These are phyloP conservation scores for Letharia lupina DNA, from an alignment of 495 filamentous ascomycete genomes.

Conservation along the genomic window DNA sequence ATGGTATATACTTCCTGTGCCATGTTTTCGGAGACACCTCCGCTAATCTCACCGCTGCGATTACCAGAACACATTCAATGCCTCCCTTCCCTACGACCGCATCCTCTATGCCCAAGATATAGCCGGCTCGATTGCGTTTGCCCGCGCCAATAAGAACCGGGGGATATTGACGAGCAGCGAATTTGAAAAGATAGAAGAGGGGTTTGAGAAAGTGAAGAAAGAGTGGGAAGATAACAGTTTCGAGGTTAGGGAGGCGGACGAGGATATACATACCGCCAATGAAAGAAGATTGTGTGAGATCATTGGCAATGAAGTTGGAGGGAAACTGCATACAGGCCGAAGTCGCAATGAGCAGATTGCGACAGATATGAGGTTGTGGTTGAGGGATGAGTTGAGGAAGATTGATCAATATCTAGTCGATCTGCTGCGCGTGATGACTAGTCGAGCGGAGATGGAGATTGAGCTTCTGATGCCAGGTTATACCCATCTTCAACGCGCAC, in stretches of 20 bases:
- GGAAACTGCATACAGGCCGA: slow-evolving; percentile 87
- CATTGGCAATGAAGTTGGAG: slow-evolving; percentile 76
- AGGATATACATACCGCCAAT: slow-evolving; percentile 88
- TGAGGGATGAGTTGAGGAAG: slow-evolving; percentile 64
- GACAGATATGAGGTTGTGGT: slow-evolving; percentile 83
- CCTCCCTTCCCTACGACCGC: slow-evolving; percentile 72
- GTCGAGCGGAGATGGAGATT: slow-evolving; percentile 71
- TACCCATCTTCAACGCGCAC: slow-evolving; percentile 86
- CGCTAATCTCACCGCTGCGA: slow-evolving; percentile 40
- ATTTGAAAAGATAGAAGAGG: slow-evolving; percentile 66
- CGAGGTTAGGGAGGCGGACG: slow-evolving; percentile 52
- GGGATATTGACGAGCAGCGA: slow-evolving; percentile 69
- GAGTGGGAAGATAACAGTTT: slow-evolving; percentile 66
- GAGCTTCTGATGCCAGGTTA: slow-evolving; percentile 59
- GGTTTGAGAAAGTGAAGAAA: slow-evolving; percentile 59
- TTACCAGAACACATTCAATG: slow-evolving; percentile 7
- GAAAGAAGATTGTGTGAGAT: slow-evolving; percentile 85
- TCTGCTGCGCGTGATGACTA: slow-evolving; percentile 62
- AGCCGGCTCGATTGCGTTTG: slow-evolving; percentile 74
- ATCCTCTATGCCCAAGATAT: slow-evolving; percentile 76
- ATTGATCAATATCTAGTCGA: slow-evolving; percentile 62
- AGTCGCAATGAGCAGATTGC: slow-evolving; percentile 91
- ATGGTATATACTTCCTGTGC: background rate
- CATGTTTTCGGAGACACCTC: slow-evolving; percentile 40
- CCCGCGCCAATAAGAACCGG: slow-evolving; percentile 69